These are phyloP conservation scores for Rhizoclosmatium sp. DNA, from an alignment of 192 early-diverging fungal genomes.

Conservation along the genomic window DNA sequence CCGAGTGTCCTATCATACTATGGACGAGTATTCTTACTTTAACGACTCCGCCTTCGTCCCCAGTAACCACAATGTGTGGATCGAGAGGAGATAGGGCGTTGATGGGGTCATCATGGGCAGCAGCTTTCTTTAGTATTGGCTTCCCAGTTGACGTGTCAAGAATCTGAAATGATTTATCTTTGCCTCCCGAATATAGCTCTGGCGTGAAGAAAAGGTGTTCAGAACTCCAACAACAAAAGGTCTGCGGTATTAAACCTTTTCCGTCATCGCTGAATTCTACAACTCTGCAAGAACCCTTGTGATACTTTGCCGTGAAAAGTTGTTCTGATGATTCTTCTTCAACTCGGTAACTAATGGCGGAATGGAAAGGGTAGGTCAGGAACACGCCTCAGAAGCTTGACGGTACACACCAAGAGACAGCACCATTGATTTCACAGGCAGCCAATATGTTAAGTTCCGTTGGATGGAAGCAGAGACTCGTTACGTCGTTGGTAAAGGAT, in stretches of 20 bases:
- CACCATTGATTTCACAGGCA: conserved; percentile 76
- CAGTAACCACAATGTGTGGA: conserved; percentile 85
- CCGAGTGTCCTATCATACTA: not conserved
- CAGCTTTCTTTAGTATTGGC: conserved; percentile 70
- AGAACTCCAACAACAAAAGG: conserved; percentile 3
- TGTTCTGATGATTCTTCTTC: not conserved
- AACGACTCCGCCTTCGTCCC: conserved; percentile 90
- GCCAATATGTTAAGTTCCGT: conserved; percentile 64
- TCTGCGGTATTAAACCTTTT: conserved; percentile 40
- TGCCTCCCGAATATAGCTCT: conserved; percentile 83
- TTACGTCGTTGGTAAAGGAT: conserved; percentile 41
- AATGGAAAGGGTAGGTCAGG: not conserved
- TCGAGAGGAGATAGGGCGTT: conserved; percentile 78
- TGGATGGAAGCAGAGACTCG: conserved; percentile 74
- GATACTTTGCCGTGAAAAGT: conserved; percentile 62
- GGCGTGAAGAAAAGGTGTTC: not conserved
- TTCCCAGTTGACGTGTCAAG: conserved; percentile 81
- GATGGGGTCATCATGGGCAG: conserved; percentile 88
- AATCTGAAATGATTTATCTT: conserved; percentile 83
- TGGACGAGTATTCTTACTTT: conserved; percentile 53
- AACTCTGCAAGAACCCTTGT: conserved; percentile 88
- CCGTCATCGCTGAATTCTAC: conserved; percentile 85
- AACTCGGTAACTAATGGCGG: not conserved
- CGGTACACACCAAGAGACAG: conserved; percentile 68
- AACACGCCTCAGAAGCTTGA: not conserved